phyloP scores from a whole-genome alignment of 305 asterid species.

The Nicotiana rustica region DNA sequence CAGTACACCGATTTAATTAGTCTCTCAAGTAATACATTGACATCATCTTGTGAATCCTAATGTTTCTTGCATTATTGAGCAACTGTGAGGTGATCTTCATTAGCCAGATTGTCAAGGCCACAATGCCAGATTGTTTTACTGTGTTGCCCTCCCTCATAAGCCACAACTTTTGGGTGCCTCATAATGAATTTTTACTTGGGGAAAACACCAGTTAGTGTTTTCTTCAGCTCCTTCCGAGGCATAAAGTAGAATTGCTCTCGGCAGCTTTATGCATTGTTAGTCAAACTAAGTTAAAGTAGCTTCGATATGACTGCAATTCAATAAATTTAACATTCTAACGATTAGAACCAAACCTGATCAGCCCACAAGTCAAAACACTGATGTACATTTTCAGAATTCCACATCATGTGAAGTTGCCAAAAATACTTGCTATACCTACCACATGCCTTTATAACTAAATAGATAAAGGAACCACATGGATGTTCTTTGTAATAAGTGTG shows the following conservation, averaged over 20 bases:
- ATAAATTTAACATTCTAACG: background rate
- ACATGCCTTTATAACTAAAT: background rate
- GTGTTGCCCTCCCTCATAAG: background rate
- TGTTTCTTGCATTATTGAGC: background rate
- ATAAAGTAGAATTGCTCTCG: background rate
- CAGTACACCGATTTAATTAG: background rate
- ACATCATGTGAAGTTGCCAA: conserved; percentile 27
- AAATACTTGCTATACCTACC: background rate
- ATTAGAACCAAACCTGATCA: background rate
- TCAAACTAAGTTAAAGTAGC: background rate
- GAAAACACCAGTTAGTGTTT: background rate
- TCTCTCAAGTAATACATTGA: background rate
- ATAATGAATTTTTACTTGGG: background rate
- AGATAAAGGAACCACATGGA: background rate
- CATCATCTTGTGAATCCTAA: conserved; percentile 28
- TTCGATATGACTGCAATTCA: background rate
- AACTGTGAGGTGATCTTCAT: conserved; percentile 28
- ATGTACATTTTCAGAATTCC: conserved; percentile 23
- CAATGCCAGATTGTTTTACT: background rate
- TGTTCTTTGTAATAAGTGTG: background rate
- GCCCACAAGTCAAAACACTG: conserved; percentile 13
- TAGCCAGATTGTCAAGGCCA: conserved; percentile 8
- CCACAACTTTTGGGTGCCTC: background rate
- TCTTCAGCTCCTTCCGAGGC: conserved; percentile 22
- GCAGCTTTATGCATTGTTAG: conserved; percentile 7